Conservation (phyloP, 208 protist genomes). For the Herpetomonas samuelpessoai region DNA sequence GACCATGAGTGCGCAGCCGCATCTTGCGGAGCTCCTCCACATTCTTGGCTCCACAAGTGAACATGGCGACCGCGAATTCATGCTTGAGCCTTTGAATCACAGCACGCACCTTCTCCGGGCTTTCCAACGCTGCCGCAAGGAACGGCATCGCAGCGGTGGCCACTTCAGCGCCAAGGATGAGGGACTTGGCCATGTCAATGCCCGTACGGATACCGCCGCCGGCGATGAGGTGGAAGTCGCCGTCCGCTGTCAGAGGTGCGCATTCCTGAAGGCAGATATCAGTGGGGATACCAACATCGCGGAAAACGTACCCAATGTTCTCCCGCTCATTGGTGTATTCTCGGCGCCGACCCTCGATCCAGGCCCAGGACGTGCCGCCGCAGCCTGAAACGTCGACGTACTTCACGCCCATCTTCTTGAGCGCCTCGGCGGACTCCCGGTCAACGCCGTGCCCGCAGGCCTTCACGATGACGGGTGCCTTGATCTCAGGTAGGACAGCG, state of each 20-base stretch:
- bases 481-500: slow-evolving; percentile 70
- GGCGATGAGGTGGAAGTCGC: slow-evolving; percentile 77
- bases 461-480: slow-evolving; percentile 89
- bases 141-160: slow-evolving; percentile 87
- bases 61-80: slow-evolving; percentile 85
- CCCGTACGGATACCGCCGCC: slow-evolving; percentile 86
- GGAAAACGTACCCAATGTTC: slow-evolving; percentile 87
- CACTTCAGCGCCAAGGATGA: slow-evolving; percentile 84
- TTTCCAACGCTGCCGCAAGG: slow-evolving; percentile 77
- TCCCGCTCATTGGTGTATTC: slow-evolving; percentile 44
- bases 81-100: slow-evolving; percentile 75
- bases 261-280: slow-evolving; percentile 76
- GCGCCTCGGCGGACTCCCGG: slow-evolving; percentile 44
- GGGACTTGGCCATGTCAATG: slow-evolving; percentile 83
- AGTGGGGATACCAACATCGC: slow-evolving; percentile 84
- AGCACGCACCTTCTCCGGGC: slow-evolving; percentile 54
- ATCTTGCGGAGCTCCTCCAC: slow-evolving; percentile 65
- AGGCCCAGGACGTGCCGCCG: slow-evolving; percentile 91
- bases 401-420: slow-evolving; percentile 76
- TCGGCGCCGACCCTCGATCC: slow-evolving; percentile 88
- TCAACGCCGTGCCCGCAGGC: slow-evolving; percentile 91
- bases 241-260: slow-evolving; percentile 34
- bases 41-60: slow-evolving; percentile 82
- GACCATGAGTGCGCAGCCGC: slow-evolving; percentile 32
- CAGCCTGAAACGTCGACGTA: slow-evolving; percentile 89